phyloP scores from a whole-genome alignment of 768 basidiomycete species.

The Psilocybe tampanensis region DNA sequence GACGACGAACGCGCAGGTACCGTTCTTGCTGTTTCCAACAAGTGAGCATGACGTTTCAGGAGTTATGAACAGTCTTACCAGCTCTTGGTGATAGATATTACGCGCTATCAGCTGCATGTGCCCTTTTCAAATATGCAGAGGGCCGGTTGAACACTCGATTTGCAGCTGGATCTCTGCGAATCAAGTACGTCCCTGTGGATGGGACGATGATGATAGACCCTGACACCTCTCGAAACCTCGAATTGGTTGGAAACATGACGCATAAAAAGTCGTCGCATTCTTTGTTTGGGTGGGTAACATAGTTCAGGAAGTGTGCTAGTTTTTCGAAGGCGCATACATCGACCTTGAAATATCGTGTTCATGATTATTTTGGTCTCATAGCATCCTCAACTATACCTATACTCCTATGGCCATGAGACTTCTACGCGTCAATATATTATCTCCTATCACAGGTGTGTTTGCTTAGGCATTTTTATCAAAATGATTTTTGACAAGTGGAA shows the following conservation, averaged over 20 bases:
- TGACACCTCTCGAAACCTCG: slow-evolving; percentile 86
- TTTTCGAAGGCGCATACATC: neutral
- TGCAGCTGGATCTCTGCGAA: slow-evolving; percentile 67
- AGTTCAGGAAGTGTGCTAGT: too few species aligned
- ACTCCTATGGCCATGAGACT: slow-evolving; percentile 91
- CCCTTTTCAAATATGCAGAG: slow-evolving; percentile 87
- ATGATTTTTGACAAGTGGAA: neutral
- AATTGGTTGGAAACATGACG: slow-evolving; percentile 79
- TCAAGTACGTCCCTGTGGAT: slow-evolving; percentile 77
- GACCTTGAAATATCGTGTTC: neutral
- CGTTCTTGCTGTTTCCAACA: slow-evolving; percentile 76
- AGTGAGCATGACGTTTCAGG: slow-evolving; percentile 49
- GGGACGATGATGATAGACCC: slow-evolving; percentile 96
- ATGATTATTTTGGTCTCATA: slow-evolving; percentile 28
- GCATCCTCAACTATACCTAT: slow-evolving; percentile 77
- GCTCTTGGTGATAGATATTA: slow-evolving; percentile 64
- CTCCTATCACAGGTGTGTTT: slow-evolving; percentile 70
- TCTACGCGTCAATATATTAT: slow-evolving; percentile 77
- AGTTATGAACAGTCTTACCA: neutral
- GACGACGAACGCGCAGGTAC: slow-evolving; percentile 83
- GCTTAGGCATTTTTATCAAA: slow-evolving; percentile 2
- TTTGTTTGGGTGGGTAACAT: slow-evolving; percentile 85
- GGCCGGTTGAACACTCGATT: slow-evolving; percentile 70
- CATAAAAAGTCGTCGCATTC: slow-evolving; percentile 71
- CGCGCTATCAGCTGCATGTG: slow-evolving; percentile 82